Evolutionary conservation across 2,329 filamentous ascomycete genomes (phyloP), one percentile per base, ranked within the genome.

Genomic region (Hypoxylon sp.): DNA sequence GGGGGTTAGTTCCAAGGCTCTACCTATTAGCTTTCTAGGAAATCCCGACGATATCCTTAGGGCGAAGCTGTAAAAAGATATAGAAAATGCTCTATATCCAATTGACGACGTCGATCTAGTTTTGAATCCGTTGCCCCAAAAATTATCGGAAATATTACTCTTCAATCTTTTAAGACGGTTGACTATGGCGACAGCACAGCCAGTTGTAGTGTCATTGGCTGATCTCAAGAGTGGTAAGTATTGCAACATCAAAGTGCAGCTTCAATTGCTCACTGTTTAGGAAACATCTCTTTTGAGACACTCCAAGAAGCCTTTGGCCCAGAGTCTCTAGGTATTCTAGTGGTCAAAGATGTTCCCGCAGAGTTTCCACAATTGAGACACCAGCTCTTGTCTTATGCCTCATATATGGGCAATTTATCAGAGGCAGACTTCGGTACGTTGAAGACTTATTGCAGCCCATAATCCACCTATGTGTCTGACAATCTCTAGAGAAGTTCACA

Each of bases 291-390:
- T 0, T 91, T 93, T 57, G 86, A 88, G 62, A 87, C 87, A 0
- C 85, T 96, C 10, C 88, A 92, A 74, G 81, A 91, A 73, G 96
- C 96, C 0, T 98, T 99, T 78, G 96, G 96, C 0, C 93, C 94
- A 1, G 89, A 92, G 27, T 97, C 94, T 1, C 84, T 98, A 11
- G 96, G 96, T 0, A 97, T 99, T 57, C 91, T 99, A 61, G 84
- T 98, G n/a, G 94, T 99, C 52, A 93, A 92, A 77, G 93, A 94
- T 77, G 88, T 98, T 0, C 93, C 94, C 0, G 69, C 85, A 5
- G 84, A 88, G 57, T 99, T 97, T 75, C 80, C 86, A 13, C 81
- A 86, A n/a, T 82, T 98, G 47, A 88, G 96, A 67, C 87, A 87
- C 65, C 87, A 87, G 66, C 87, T 97, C 1, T 86, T 99, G 6